Evolutionary conservation across 2,329 filamentous ascomycete species (phyloP).

Genomic region (Mycocentrospora acerina): DNA sequence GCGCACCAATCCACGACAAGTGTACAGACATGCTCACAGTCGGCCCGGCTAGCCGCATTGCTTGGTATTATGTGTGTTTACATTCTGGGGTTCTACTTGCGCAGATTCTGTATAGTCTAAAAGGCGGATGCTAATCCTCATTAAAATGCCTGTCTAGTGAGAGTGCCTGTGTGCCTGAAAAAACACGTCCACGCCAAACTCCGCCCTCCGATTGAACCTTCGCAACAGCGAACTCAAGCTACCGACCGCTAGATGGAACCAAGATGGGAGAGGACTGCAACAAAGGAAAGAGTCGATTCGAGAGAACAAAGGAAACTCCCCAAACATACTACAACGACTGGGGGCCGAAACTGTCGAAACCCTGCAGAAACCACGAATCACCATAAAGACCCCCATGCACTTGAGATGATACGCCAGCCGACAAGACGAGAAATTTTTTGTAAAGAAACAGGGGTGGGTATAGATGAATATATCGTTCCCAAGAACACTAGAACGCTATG

Average conservation of each 20-base stretch:
- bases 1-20: too few species aligned
- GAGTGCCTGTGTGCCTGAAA: conserved; percentile 31
- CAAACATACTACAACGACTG: conserved; percentile 16
- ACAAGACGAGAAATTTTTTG: conserved; percentile 37
- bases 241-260: conserved; percentile 12
- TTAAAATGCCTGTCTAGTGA: conserved; percentile 45
- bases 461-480: conserved; percentile 39
- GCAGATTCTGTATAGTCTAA: conserved; percentile 39
- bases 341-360: conserved; percentile 14
- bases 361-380: conserved; percentile 24
- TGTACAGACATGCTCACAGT: too few species aligned
- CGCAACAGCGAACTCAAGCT: conserved; percentile 11
- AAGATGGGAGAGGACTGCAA: conserved; percentile 27
- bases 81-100: conserved; percentile 35
- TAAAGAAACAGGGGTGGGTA: conserved; percentile 37
- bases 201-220: conserved; percentile 23
- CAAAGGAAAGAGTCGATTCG: conserved; percentile 26
- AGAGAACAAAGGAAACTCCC: conserved; percentile 25
- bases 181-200: conserved; percentile 35
- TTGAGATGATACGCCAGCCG: conserved; percentile 32
- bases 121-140: conserved; percentile 41
- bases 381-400: conserved; percentile 29
- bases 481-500: conserved; percentile 40
- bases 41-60: too few species aligned
- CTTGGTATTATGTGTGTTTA: conserved; percentile 9